Base-by-base conservation (phyloP, 1,139 yeast genomes). In the Lodderomyces beijingensis region DNA sequence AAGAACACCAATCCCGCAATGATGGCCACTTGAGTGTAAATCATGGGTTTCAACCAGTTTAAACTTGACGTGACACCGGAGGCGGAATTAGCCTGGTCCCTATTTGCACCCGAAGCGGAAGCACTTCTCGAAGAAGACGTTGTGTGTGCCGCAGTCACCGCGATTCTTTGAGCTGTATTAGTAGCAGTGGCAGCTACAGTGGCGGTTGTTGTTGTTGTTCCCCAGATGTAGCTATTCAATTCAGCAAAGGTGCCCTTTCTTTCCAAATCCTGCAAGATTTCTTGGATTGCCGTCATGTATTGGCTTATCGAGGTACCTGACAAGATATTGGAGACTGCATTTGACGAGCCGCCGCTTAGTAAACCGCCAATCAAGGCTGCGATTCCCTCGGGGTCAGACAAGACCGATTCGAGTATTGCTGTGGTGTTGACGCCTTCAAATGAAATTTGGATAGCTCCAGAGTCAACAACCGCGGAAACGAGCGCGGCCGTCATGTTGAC, bases 221-320 rank as follows among this genome's bases (percentile, higher is more conserved):
- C 45, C 53, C 65, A 68, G 4, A 68, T 45, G 30, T 53, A 56
- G 30, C 51, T 37, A 44, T 68, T 68, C 51, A 68, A 62, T 34
- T 62, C 57, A 12, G 45, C 56, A 41, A 68, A 68, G 14, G 65
- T 49, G 3, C 74, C 74, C 32, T 53, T 57, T 22, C 49, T 41
- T 44, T 68, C 70, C 28, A 67, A 57, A 30, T 59, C 69, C 3
- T 34, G 35, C 25, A 65, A 37, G 15, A 66, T 59, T 8, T 45
- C 51, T 33, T 44, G 47, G 16, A 65, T 35, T 3, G 70, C 70
- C 5, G 49, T 49, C 9, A 54, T 35, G 43, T 67, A 68, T 40
- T 58, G 55, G 19, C 60, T 57, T 17, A 57, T 42, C 18, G 22
- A 22, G 8, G 32, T 31, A n/a, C n/a, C n/a, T n/a, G n/a, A n/a